These are phyloP conservation scores for Nakazawaea ambrosiae DNA, from an alignment of 805 yeast genomes.

Conservation along the genomic window DNA sequence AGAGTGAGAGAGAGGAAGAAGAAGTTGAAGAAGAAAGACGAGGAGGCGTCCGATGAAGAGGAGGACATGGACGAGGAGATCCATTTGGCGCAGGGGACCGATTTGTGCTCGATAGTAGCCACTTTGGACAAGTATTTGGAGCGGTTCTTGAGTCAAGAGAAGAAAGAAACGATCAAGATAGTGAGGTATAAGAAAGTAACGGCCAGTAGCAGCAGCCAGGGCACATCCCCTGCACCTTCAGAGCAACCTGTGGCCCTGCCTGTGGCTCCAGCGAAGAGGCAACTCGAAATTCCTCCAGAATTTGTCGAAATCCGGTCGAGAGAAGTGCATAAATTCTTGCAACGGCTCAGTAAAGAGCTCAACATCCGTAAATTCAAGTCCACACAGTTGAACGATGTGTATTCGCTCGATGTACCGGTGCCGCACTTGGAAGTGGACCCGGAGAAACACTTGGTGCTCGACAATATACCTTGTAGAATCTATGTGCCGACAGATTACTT, in stretches of 20 bases:
- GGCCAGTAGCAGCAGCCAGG: neutral
- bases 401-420: constrained; percentile 20
- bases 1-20: constrained; percentile 2
- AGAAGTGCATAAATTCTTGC: constrained; percentile 21
- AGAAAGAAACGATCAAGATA: constrained; percentile 54
- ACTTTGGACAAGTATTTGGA: constrained; percentile 57
- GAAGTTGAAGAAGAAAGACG: constrained; percentile 5
- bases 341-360: constrained; percentile 16
- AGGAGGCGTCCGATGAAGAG: constrained; percentile 12
- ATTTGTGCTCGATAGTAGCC: constrained; percentile 45
- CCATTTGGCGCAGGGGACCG: constrained; percentile 36
- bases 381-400: constrained; percentile 22
- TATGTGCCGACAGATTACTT: constrained; percentile 26
- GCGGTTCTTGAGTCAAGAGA: constrained; percentile 48
- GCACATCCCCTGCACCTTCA: neutral
- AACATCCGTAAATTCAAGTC: constrained; percentile 20
- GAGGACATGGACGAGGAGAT: constrained; percentile 19
- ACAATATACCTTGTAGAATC: constrained; percentile 21
- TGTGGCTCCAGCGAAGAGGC: constrained; percentile 5
- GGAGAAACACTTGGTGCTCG: constrained; percentile 22
- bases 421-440: constrained; percentile 19
- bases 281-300: constrained; percentile 9
- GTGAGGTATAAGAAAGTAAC: constrained; percentile 27
- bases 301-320: constrained; percentile 12
- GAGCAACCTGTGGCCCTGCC: neutral